Percentiles rank a stretch among this genome's conserved stretches.
phyloP scores from a whole-genome alignment of 331 rosid species.

The Acacia pycnantha region DNA sequence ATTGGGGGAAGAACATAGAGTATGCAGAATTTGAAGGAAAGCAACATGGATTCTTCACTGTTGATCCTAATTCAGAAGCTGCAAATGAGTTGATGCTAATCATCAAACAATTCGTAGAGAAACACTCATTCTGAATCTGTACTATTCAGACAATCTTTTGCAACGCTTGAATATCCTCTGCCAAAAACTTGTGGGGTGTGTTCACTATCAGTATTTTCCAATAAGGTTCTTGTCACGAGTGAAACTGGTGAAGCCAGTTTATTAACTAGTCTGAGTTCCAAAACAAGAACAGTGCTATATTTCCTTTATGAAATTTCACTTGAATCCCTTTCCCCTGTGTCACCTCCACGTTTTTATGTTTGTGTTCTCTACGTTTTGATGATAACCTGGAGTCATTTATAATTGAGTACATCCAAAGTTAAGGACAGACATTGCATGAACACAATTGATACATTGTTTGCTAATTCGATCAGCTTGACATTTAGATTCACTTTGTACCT shows the following conservation, averaged over 20 bases:
- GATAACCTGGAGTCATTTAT: neutral
- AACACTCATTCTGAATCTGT: conserved; percentile 32
- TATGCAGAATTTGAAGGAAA: conserved; percentile 69
- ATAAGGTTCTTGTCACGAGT: neutral
- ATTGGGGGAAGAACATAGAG: conserved; percentile 61
- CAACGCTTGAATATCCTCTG: neutral
- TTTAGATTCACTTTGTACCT: neutral
- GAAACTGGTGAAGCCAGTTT: neutral
- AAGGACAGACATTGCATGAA: neutral
- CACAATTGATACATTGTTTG: too few species aligned
- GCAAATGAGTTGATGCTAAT: conserved; percentile 51
- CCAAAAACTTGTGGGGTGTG: neutral
- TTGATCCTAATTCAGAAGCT: conserved; percentile 60
- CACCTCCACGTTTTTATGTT: neutral
- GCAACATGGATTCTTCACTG: conserved; percentile 83
- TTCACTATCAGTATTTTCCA: neutral
- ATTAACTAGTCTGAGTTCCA: neutral
- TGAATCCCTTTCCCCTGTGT: neutral
- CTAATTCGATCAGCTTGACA: neutral
- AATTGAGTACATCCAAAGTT: neutral
- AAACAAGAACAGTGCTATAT: neutral
- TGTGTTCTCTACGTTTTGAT: neutral
- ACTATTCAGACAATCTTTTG: neutral
- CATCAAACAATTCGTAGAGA: conserved; percentile 49
- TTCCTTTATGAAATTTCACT: neutral